These are phyloP conservation scores for Hemerocallis citrina DNA, from an alignment of 106 monocot species.

Conservation along the genomic window DNA sequence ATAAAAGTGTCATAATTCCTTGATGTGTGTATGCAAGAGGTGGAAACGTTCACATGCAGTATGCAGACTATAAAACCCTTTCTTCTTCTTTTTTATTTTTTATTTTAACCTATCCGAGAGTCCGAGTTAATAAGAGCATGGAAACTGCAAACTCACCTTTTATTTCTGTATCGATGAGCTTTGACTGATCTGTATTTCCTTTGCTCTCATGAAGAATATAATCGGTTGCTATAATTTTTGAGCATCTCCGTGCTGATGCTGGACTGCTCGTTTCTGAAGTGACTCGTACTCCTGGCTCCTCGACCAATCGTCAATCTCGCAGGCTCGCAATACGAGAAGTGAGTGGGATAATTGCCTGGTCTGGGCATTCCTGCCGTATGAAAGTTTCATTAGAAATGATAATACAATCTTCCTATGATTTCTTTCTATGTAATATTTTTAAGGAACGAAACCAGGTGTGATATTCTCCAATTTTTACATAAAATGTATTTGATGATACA, in stretches of 20 bases:
- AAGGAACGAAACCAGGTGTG: too few species aligned
- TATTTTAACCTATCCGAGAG: too few species aligned
- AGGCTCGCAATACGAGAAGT: constrained; percentile 77
- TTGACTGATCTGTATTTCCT: background rate
- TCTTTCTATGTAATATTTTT: too few species aligned
- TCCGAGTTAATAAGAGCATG: too few species aligned
- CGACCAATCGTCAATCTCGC: constrained; percentile 91
- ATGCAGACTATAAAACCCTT: too few species aligned
- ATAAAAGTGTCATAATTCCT: too few species aligned
- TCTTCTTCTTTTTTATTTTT: too few species aligned
- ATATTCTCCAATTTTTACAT: too few species aligned
- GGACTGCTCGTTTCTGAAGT: constrained; percentile 38
- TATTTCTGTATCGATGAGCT: background rate
- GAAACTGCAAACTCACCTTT: background rate
- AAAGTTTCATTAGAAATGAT: background rate
- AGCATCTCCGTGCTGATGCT: constrained; percentile 10
- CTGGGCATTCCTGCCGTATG: constrained; percentile 74
- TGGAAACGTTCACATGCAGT: too few species aligned
- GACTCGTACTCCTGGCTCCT: constrained; percentile 64
- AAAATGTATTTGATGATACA: too few species aligned
- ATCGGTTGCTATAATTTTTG: constrained; percentile 11
- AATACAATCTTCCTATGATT: too few species aligned
- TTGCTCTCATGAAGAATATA: background rate
- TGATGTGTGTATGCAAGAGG: too few species aligned
- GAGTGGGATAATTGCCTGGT: constrained; percentile 87